Base-by-base conservation (phyloP, 2,329 filamentous ascomycete species). In the Pyrenophora seminiperda region DNA sequence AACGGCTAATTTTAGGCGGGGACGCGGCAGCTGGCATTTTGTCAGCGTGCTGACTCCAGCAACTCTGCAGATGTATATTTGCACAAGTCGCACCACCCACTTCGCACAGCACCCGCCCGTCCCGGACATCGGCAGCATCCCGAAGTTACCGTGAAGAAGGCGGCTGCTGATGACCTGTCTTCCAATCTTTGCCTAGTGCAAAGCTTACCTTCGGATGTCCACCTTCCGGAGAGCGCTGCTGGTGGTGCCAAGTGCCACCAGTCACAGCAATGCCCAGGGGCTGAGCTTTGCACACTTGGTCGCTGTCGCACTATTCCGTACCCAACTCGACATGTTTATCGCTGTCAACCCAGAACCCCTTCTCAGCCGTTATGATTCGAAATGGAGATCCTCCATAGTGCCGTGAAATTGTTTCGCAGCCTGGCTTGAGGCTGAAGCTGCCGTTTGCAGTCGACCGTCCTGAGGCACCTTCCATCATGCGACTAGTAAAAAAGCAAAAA, bases 1-100 rank as follows among this genome's bases (percentile, higher is more conserved):
- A 22, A 27, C 33, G 15, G 39, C 54, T 61, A 61, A 52, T 49
- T 51, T 53, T 58, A 53, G 58, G 27, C 44, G 45, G 37, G 24
- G 31, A 10, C 42, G 43, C 38, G 42, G 58, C 58, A 61, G 56
- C 54, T 32, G 24, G 24, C 24, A 27, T 4, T 22, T 11, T 27
- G 24, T 27, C 24, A 27, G 24, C 24, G 7, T 27, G 24, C 24
- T 27, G 24, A 27, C 24, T 27, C 24, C 10, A 50, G 24, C 27
- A 44, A 33, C 17, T 36, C 24, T 27, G 24, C 24, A 11, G n/a
- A n/a, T n/a, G n/a, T 27, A 27, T 13, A n/a, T 17, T 18, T 15
- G 4, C 38, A 31, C 22, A 27, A 18, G 20, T 15, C 13, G 32
- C 17, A 19, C 48, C 29, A 22, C 13, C 7, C 24, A 27, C 24